Evolutionary conservation across 176 grass and related monocot species (phyloP).

Genomic region (Carex scoparia): DNA sequence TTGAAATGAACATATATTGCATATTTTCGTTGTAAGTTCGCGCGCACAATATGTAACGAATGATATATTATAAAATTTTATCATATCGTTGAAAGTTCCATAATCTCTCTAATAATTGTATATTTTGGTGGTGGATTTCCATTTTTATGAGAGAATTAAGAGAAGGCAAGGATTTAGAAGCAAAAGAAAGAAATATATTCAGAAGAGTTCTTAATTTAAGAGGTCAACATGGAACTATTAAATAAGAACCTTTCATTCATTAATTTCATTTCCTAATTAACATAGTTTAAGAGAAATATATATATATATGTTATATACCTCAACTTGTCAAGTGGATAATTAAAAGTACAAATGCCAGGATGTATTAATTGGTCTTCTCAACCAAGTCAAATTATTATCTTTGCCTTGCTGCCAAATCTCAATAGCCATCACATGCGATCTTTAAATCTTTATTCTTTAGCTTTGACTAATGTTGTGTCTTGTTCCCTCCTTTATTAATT

Average conservation of each 20-base stretch:
- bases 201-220: neutral
- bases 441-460: neutral
- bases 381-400: neutral
- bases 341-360: constrained; percentile 1
- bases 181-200: neutral
- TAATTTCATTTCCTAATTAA: neutral
- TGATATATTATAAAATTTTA: neutral
- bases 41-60: neutral
- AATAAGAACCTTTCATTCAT: neutral
- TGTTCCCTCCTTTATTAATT: neutral
- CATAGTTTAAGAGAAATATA: constrained; percentile 10
- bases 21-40: neutral
- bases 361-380: neutral
- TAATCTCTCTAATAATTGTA: neutral
- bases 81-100: neutral
- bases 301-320: neutral
- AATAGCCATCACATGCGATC: constrained; percentile 5
- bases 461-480: neutral
- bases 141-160: neutral
- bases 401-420: neutral
- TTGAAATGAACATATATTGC: neutral
- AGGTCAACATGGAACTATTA: neutral
- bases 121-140: neutral
- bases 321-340: constrained; percentile 1
- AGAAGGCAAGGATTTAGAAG: neutral